phyloP scores from a whole-genome alignment of 2,329 filamentous ascomycete species.

The Thyridium curvatum region DNA sequence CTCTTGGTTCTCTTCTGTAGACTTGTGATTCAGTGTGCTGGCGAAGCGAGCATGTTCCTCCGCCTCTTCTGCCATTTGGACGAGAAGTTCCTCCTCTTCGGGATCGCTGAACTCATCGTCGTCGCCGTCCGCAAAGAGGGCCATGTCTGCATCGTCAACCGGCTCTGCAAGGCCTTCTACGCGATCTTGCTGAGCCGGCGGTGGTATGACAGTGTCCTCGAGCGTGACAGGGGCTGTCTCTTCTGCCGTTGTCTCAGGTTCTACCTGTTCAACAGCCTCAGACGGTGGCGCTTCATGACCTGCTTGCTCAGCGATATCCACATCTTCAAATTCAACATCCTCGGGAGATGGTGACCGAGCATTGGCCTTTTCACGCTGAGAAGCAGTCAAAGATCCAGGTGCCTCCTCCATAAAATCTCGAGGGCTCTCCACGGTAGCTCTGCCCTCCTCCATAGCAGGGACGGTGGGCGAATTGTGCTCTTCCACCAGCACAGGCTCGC shows the following conservation, averaged over 20 bases:
- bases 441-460: too few relatives aligned
- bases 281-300: not conserved
- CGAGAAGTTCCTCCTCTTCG: slow-evolving; percentile 85
- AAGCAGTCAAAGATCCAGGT: too few relatives aligned
- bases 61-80: slow-evolving; percentile 80
- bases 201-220: slow-evolving; percentile 12
- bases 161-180: slow-evolving; percentile 14
- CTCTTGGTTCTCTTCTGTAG: slow-evolving; percentile 61
- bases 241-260: slow-evolving; percentile 18
- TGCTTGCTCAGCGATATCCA: slow-evolving; percentile 13
- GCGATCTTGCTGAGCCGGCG: slow-evolving; percentile 12
- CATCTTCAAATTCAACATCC: slow-evolving; percentile 27
- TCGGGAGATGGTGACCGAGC: slow-evolving; percentile 15
- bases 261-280: slow-evolving; percentile 1
- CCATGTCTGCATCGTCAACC: slow-evolving; percentile 19
- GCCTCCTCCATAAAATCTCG: too few relatives aligned
- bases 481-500: too few relatives aligned
- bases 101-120: slow-evolving; percentile 76
- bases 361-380: not conserved
- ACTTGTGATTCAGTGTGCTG: slow-evolving; percentile 74
- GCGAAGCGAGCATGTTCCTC: slow-evolving; percentile 94
- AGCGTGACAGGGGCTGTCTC: slow-evolving; percentile 2
- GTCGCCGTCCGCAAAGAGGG: slow-evolving; percentile 25
- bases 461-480: too few relatives aligned
- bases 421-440: too few relatives aligned